Evolutionary conservation across 2,329 filamentous ascomycete genomes (phyloP).

Genomic region (Hypoxylon sp.): DNA sequence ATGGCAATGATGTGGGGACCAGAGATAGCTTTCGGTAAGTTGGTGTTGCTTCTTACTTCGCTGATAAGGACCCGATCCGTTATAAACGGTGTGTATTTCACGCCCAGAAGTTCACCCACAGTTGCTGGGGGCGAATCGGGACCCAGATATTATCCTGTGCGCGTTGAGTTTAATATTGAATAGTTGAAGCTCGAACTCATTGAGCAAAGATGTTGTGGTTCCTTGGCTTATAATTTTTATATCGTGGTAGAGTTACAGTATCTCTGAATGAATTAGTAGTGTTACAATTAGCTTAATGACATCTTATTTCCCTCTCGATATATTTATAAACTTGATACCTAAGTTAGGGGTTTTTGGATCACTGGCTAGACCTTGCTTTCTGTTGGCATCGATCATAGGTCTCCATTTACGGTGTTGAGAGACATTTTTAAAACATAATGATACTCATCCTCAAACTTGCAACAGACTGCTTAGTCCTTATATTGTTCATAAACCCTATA

Average conservation of each 20-base stretch:
- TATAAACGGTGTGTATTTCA: not conserved
- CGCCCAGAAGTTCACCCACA: not conserved
- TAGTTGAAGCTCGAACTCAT: not conserved
- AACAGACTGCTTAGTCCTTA: not conserved
- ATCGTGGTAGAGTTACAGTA: not conserved
- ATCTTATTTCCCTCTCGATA: not conserved
- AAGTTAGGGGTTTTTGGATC: not conserved
- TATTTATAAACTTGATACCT: not conserved
- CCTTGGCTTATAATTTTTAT: not conserved
- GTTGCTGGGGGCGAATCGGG: not conserved
- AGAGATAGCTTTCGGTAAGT: conserved; percentile 1
- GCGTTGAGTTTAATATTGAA: not conserved
- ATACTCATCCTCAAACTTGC: not conserved
- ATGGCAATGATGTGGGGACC: not conserved
- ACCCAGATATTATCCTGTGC: not conserved
- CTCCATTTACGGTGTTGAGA: not conserved
- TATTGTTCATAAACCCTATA: not conserved
- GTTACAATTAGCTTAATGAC: not conserved
- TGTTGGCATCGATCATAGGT: not conserved
- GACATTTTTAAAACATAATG: not conserved
- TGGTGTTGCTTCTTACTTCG: not conserved
- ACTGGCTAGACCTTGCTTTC: not conserved
- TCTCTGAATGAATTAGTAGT: not conserved
- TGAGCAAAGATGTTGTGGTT: not conserved
- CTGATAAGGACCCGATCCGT: not conserved